A percentile compares a stretch with the other conserved stretches of the same genome.
Conservation (phyloP, 2,329 filamentous ascomycete genomes). For the Neopestalotiopsis rosae region DNA sequence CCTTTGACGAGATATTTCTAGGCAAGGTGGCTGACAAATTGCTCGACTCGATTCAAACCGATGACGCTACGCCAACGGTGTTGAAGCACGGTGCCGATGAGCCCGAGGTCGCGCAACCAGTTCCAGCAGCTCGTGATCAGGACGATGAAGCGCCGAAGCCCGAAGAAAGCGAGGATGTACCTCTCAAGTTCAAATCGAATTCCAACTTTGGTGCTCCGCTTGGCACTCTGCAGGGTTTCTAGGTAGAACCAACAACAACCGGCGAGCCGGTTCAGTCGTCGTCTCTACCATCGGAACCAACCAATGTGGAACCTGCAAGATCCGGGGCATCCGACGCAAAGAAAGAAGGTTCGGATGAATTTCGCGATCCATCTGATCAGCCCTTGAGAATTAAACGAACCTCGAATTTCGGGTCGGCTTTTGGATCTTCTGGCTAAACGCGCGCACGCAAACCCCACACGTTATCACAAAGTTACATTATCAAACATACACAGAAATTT, state of each 20-base stretch:
- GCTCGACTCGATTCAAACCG: slow-evolving; percentile 51
- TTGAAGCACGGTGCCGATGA: slow-evolving; percentile 24
- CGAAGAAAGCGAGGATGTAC: slow-evolving; percentile 17
- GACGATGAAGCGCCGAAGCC: background rate
- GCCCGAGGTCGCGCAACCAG: background rate
- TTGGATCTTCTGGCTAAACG: slow-evolving; percentile 7
- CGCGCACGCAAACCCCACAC: background rate
- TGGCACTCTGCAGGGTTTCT: slow-evolving; percentile 12
- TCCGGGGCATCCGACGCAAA: background rate
- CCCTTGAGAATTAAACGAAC: slow-evolving; percentile 18
- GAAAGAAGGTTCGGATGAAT: background rate
- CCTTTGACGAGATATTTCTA: slow-evolving; percentile 61
- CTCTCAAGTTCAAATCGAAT: slow-evolving; percentile 20
- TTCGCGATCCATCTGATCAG: slow-evolving; percentile 15
- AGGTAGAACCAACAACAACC: background rate
- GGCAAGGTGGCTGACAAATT: slow-evolving; percentile 56
- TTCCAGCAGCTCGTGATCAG: background rate
- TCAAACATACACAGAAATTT: slow-evolving; percentile 9
- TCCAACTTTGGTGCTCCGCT: slow-evolving; percentile 21
- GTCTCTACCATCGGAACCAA: background rate
- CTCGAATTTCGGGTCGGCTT: slow-evolving; percentile 18
- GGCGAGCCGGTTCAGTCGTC: background rate
- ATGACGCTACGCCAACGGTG: slow-evolving; percentile 52
- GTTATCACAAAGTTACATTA: background rate
- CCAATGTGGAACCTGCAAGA: background rate